Conservation (phyloP, 257 asterid species). For the Solanum sparsipilum region DNA sequence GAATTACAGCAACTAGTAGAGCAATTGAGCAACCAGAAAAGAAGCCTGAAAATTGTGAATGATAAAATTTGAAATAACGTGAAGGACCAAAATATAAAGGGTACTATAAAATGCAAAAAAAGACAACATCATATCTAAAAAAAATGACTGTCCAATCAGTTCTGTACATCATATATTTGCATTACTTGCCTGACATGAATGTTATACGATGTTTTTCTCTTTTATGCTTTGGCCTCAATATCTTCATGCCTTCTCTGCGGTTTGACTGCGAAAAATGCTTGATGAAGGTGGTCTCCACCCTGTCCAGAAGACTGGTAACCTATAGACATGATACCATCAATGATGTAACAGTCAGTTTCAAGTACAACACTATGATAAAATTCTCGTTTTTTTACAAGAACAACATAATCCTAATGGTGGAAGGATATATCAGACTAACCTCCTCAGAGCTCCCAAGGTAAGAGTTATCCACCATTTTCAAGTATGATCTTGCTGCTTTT, state of each 20-base stretch:
- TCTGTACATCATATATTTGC: background rate
- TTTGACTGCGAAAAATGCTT: constrained; percentile 48
- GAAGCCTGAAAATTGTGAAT: constrained; percentile 43
- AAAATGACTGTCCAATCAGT: background rate
- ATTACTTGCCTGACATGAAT: constrained; percentile 51
- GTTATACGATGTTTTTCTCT: constrained; percentile 52
- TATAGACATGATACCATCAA: constrained; percentile 6
- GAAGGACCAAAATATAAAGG: background rate
- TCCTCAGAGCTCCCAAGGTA: constrained; percentile 65
- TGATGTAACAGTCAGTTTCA: background rate
- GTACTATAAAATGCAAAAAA: background rate
- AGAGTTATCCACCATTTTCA: constrained; percentile 65
- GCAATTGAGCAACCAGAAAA: constrained; percentile 69
- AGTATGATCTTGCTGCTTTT: constrained; percentile 53
- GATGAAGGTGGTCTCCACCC: constrained; percentile 51
- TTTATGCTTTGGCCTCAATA: constrained; percentile 60
- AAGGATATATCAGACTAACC: constrained; percentile 21
- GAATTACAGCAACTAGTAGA: constrained; percentile 47
- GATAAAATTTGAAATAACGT: background rate
- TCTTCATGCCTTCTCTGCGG: constrained; percentile 68
- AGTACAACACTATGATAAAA: background rate
- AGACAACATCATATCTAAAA: background rate
- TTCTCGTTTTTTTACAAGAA: background rate
- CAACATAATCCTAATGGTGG: background rate
- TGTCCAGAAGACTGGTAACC: constrained; percentile 56